phyloP scores from a whole-genome alignment of 805 yeast genomes.

The Lipomyces chichibuensis region DNA sequence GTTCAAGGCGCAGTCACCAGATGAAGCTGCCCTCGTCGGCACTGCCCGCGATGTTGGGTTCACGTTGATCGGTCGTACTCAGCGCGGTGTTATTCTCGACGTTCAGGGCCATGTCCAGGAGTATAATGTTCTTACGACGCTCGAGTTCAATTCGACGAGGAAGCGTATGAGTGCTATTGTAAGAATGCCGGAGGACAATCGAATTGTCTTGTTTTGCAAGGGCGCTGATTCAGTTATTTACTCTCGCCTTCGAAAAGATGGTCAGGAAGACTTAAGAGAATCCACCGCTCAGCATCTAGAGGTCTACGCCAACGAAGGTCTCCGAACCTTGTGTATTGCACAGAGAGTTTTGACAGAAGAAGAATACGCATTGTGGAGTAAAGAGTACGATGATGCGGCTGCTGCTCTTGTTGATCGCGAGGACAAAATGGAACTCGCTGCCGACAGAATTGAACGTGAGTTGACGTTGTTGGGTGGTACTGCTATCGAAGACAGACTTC shows the following conservation, averaged over 20 bases:
- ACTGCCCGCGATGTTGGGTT: conserved; percentile 75
- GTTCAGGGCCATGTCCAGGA: conserved; percentile 52
- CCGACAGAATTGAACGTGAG: conserved; percentile 62
- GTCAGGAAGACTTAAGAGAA: conserved; percentile 52
- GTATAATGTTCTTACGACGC: conserved; percentile 57
- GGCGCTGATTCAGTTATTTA: conserved; percentile 80
- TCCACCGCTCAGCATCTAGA: conserved; percentile 67
- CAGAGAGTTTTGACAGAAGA: conserved; percentile 53
- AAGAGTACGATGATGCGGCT: conserved; percentile 60
- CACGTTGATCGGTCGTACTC: conserved; percentile 58
- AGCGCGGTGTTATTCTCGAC: conserved; percentile 52
- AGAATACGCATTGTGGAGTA: conserved; percentile 59
- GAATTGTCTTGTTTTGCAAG: conserved; percentile 57
- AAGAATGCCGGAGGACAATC: conserved; percentile 48
- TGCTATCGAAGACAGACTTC: conserved; percentile 79
- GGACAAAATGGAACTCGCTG: conserved; percentile 54
- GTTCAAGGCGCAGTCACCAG: conserved; percentile 81
- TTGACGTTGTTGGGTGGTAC: conserved; percentile 72
- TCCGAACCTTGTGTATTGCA: conserved; percentile 75
- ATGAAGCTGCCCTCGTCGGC: conserved; percentile 78
- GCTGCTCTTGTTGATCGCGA: conserved; percentile 63
- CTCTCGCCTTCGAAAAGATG: conserved; percentile 48
- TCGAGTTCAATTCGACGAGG: conserved; percentile 71
- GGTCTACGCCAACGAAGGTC: conserved; percentile 74
- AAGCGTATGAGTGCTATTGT: conserved; percentile 79